phyloP scores from a whole-genome alignment of 140 eudicot species.

The Cichorium intybus region DNA sequence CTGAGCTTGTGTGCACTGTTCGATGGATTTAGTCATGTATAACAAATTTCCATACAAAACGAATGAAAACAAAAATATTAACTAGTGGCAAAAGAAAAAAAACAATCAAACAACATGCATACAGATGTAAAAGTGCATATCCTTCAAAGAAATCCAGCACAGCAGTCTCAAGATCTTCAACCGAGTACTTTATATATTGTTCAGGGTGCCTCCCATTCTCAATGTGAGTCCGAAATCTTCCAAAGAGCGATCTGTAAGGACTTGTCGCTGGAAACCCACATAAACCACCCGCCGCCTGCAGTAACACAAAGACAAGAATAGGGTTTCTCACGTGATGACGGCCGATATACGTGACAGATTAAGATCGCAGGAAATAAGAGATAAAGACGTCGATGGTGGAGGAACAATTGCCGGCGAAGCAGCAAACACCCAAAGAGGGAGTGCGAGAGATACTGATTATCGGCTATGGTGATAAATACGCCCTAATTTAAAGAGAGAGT shows the following conservation, averaged over 20 bases:
- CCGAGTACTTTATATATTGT: conserved; percentile 53
- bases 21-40: conserved; percentile 13
- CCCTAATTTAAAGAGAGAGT: too few species aligned
- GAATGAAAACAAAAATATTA: conserved; percentile 41
- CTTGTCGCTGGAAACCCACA: too few species aligned
- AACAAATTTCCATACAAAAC: conserved; percentile 52
- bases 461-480: too few species aligned
- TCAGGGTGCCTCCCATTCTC: conserved; percentile 52
- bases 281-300: too few species aligned
- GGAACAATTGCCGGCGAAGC: too few species aligned
- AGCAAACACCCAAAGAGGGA: too few species aligned
- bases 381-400: too few species aligned
- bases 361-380: too few species aligned
- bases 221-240: conserved; percentile 30
- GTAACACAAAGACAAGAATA: too few species aligned
- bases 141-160: conserved; percentile 58
- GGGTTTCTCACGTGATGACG: too few species aligned
- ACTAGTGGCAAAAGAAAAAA: conserved; percentile 8
- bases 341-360: too few species aligned
- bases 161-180: conserved; percentile 52
- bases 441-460: too few species aligned
- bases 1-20: background rate
- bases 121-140: conserved; percentile 53
- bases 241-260: conserved; percentile 46
- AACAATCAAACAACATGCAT: conserved; percentile 55